A percentile compares a stretch with the other conserved stretches of the same genome.
These are phyloP conservation scores for Juglanconis juglandina DNA, from an alignment of 2,329 filamentous ascomycete genomes.

Conservation along the genomic window DNA sequence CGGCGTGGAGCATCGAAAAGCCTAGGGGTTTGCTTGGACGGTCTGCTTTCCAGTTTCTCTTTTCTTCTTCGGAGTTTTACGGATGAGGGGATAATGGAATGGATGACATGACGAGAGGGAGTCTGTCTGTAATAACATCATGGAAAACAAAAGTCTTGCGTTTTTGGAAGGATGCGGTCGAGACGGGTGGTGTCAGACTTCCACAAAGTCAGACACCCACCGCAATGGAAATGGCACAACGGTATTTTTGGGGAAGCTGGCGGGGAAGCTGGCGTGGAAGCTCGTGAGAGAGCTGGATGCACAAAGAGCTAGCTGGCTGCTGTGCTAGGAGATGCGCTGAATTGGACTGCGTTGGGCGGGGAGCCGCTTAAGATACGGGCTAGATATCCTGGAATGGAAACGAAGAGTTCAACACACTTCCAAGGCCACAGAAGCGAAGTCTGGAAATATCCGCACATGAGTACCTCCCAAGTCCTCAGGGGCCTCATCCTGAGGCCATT, in stretches of 20 bases:
- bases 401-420: neutral
- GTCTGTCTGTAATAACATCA: neutral
- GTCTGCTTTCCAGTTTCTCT: constrained; percentile 1
- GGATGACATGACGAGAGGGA: neutral
- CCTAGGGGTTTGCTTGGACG: neutral
- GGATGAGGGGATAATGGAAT: constrained; percentile 18
- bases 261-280: too few relatives aligned
- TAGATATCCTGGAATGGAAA: neutral
- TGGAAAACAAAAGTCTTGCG: neutral
- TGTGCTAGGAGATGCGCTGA: too few relatives aligned
- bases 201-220: neutral
- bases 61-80: constrained; percentile 20
- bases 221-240: neutral
- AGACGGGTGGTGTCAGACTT: neutral
- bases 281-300: too few relatives aligned
- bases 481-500: too few relatives aligned
- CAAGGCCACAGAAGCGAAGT: too few relatives aligned
- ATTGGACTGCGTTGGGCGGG: too few relatives aligned
- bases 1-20: neutral
- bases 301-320: too few relatives aligned
- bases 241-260: neutral
- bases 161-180: neutral
- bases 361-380: too few relatives aligned
- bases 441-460: too few relatives aligned
- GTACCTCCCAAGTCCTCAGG: too few relatives aligned